These are phyloP conservation scores for Microstroma glucosiphilum DNA, from an alignment of 1,284 basidiomycete species.

Conservation along the genomic window DNA sequence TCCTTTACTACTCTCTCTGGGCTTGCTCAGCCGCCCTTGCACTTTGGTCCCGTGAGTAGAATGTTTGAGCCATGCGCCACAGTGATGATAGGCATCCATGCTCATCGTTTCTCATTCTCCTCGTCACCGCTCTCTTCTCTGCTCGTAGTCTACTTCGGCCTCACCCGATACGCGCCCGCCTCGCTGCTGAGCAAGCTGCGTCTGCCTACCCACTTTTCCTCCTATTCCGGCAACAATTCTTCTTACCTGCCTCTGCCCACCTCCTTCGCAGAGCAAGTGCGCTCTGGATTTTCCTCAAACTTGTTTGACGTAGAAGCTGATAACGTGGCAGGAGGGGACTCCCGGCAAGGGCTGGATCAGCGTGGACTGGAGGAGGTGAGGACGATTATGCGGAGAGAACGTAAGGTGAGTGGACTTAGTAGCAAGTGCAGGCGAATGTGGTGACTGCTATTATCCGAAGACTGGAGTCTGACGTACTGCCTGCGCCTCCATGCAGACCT, in stretches of 20 bases:
- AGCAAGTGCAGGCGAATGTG: no score
- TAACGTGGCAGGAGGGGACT: background rate
- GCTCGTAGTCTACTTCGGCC: background rate
- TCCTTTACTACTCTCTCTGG: background rate
- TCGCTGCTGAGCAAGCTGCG: background rate
- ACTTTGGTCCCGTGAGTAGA: background rate
- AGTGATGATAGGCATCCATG: background rate
- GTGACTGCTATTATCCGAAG: no score
- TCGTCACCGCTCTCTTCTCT: background rate
- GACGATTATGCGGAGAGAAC: background rate
- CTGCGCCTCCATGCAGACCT: constrained; percentile 18
- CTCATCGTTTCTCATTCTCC: background rate
- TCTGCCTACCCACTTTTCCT: background rate
- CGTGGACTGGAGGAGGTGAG: constrained; percentile 1
- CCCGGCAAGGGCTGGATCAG: background rate
- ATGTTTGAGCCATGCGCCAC: background rate
- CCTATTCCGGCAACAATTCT: background rate
- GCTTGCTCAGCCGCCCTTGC: background rate
- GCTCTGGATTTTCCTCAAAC: background rate
- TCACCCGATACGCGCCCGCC: background rate
- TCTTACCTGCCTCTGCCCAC: constrained; percentile 1
- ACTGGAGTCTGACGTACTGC: no score
- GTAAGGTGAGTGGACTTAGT: background rate
- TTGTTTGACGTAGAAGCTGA: background rate
- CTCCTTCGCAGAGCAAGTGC: background rate